These are phyloP conservation scores for Fomitopsis serialis DNA, from an alignment of 768 basidiomycete genomes.

Conservation along the genomic window DNA sequence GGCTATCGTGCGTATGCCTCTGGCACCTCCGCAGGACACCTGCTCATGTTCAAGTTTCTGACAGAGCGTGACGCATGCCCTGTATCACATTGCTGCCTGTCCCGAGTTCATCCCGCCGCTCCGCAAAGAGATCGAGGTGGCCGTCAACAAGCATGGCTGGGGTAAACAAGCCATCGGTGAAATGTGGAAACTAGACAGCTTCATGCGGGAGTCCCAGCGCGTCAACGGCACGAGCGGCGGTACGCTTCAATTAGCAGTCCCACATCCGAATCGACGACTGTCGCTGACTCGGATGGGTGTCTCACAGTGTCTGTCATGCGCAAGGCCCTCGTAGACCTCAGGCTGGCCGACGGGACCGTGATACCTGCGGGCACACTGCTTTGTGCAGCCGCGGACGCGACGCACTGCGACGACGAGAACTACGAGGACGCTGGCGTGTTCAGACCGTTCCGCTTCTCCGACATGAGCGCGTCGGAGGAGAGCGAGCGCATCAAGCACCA, in stretches of 20 bases:
- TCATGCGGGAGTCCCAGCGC: conserved; percentile 36
- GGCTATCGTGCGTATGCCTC: conserved; percentile 5
- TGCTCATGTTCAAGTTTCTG: background rate
- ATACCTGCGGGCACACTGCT: conserved; percentile 19
- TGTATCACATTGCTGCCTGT: conserved; percentile 31
- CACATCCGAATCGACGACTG: background rate
- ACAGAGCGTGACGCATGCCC: conserved; percentile 28
- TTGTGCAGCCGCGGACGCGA: conserved; percentile 7
- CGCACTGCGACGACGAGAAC: conserved; percentile 19
- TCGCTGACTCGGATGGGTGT: background rate
- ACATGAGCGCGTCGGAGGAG: conserved; percentile 26
- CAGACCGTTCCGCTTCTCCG: conserved; percentile 44
- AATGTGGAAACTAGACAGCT: conserved; percentile 41
- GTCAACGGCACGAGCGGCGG: conserved; percentile 25
- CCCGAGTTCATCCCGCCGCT: conserved; percentile 31
- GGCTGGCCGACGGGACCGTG: conserved; percentile 29
- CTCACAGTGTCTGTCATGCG: conserved; percentile 23
- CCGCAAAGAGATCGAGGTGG: conserved; percentile 38
- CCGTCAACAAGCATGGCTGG: conserved; percentile 27
- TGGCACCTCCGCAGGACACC: conserved; percentile 5
- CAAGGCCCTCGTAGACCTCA: conserved; percentile 25
- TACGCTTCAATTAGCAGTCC: conserved; percentile 5
- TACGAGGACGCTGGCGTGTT: conserved; percentile 25
- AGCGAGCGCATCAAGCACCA: conserved; percentile 29
- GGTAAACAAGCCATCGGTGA: conserved; percentile 30